A percentile compares a stretch with the other conserved stretches of the same genome.
Conservation (phyloP, 78 protist species). For the Dictyostelium citrinum region DNA sequence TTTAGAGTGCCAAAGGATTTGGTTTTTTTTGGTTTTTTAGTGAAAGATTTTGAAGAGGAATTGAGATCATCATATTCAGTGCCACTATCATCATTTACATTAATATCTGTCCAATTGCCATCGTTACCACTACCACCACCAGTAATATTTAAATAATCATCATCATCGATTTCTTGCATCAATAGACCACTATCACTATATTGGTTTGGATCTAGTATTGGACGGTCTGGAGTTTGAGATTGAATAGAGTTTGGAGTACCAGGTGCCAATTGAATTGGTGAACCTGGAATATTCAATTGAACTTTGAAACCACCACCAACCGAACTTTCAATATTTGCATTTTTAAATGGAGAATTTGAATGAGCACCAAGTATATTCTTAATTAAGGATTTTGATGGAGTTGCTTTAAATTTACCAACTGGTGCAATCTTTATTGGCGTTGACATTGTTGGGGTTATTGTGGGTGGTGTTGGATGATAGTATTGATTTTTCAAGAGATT, state of each 20-base stretch:
- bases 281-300: conserved; percentile 14
- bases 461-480: background rate
- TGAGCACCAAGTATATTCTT: background rate
- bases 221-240: conserved; percentile 29
- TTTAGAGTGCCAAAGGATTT: background rate
- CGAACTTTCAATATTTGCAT: background rate
- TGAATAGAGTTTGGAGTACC: conserved; percentile 12
- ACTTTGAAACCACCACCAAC: background rate
- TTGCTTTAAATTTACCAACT: background rate
- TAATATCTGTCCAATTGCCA: background rate
- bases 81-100: background rate
- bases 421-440: background rate
- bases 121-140: background rate
- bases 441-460: background rate
- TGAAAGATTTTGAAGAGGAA: background rate
- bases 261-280: conserved; percentile 18
- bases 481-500: background rate
- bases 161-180: conserved; percentile 34
- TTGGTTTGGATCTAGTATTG: conserved; percentile 20
- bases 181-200: conserved; percentile 29
- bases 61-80: background rate
- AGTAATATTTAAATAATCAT: background rate
- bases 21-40: background rate
- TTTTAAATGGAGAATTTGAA: conserved; percentile 1
- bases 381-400: background rate